Evolutionary conservation across 129 eudicot genomes (phyloP).

Genomic region (Arctium minus): DNA sequence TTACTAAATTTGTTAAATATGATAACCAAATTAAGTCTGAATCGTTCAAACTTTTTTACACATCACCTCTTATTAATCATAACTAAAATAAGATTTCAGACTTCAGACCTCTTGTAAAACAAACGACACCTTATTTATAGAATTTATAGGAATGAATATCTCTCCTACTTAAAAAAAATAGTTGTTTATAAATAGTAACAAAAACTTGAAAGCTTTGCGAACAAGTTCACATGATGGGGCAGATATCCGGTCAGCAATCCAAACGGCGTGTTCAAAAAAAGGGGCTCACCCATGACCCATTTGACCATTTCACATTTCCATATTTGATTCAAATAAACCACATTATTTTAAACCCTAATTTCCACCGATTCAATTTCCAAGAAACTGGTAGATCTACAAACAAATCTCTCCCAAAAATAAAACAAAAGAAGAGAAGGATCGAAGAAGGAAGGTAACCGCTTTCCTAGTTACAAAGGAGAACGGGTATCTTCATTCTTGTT

Average conservation of each 20-base stretch:
- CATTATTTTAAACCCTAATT: constrained; percentile 27
- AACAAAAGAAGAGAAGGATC: not conserved
- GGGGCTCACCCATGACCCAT: not conserved
- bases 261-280: constrained; percentile 14
- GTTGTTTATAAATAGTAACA: no score
- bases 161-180: no score
- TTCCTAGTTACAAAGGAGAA: constrained; percentile 19
- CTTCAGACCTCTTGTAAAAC: no score
- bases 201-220: not conserved
- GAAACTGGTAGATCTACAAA: constrained; percentile 9
- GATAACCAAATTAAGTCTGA: no score
- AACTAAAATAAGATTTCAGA: no score
- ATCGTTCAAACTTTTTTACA: no score
- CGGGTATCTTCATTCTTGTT: constrained; percentile 23
- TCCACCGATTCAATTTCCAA: not conserved
- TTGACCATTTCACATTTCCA: constrained; percentile 8
- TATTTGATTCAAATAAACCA: not conserved
- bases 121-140: no score
- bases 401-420: constrained; percentile 5
- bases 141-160: no score
- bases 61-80: no score
- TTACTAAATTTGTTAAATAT: no score
- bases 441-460: constrained; percentile 15
- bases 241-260: constrained; percentile 12
- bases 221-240: constrained; percentile 6